Evolutionary conservation across 768 basidiomycete genomes (phyloP).

Genomic region (Pleurotus tuoliensis): DNA sequence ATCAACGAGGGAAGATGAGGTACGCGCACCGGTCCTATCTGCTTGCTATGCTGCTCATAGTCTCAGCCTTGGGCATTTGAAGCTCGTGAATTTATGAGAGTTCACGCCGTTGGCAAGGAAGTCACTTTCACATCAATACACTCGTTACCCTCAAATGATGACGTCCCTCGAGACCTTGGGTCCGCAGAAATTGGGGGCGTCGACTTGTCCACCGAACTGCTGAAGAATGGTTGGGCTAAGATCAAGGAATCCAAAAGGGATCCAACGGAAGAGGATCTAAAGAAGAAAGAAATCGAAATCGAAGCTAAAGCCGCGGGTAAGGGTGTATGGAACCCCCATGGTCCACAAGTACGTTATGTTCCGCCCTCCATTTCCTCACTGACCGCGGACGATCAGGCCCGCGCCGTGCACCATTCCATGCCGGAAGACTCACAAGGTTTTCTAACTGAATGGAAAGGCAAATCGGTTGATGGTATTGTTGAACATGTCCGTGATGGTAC

Average conservation of each 20-base stretch:
- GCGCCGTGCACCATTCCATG: conserved; percentile 79
- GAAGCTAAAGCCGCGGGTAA: conserved; percentile 72
- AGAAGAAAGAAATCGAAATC: conserved; percentile 67
- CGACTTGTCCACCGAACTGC: conserved; percentile 72
- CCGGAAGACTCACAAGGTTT: conserved; percentile 87
- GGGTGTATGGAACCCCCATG: conserved; percentile 86
- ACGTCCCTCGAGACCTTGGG: conserved; percentile 76
- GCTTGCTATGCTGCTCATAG: not conserved
- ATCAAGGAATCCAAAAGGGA: conserved; percentile 86
- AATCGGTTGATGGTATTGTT: conserved; percentile 88
- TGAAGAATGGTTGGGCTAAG: conserved; percentile 91
- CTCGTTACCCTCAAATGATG: conserved; percentile 72
- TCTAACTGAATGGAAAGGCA: conserved; percentile 89
- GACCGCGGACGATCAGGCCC: conserved; percentile 42
- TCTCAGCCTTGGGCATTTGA: conserved; percentile 85
- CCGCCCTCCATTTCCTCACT: not conserved
- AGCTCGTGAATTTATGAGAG: conserved; percentile 87
- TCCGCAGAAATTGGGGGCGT: conserved; percentile 66
- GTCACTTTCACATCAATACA: conserved; percentile 81
- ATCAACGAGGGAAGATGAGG: conserved; percentile 85
- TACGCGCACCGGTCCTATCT: conserved; percentile 22
- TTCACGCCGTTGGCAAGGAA: conserved; percentile 85
- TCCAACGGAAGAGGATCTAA: conserved; percentile 72
- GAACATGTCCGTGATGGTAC: conserved; percentile 94
- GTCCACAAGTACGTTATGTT: conserved; percentile 49